Conservation (phyloP, 2,329 filamentous ascomycete species). For the Ophiostoma australiae region DNA sequence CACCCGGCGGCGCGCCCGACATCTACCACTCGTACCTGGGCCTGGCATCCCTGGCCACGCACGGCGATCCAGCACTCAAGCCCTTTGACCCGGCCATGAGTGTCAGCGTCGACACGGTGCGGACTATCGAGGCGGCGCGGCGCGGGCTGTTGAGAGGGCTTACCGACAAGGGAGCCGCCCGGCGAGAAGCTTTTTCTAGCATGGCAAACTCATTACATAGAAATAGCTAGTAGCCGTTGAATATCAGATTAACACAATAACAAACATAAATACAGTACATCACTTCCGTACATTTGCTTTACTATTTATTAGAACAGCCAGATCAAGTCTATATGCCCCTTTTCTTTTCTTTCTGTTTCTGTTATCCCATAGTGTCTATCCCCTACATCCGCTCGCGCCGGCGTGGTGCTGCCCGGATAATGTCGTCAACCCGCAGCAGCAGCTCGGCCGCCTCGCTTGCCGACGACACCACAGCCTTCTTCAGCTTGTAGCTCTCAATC, state of each 20-base stretch:
- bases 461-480: slow-evolving; percentile 94
- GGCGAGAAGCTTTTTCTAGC: slow-evolving; percentile 15
- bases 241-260: neutral
- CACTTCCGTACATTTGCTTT: neutral
- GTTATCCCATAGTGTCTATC: neutral
- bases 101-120: slow-evolving; percentile 58
- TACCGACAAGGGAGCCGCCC: neutral
- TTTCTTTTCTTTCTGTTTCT: slow-evolving; percentile 13
- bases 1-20: slow-evolving; percentile 63
- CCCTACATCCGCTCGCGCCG: slow-evolving; percentile 58
- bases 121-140: slow-evolving; percentile 47
- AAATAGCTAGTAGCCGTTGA: neutral
- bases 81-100: slow-evolving; percentile 71
- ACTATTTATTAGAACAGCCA: slow-evolving; percentile 6
- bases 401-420: slow-evolving; percentile 88
- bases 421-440: slow-evolving; percentile 91
- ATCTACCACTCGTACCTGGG: slow-evolving; percentile 88
- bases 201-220: neutral
- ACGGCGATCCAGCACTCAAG: slow-evolving; percentile 65
- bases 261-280: neutral
- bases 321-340: slow-evolving; percentile 2
- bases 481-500: slow-evolving; percentile 97
- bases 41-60: slow-evolving; percentile 69
- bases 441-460: slow-evolving; percentile 95
- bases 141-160: slow-evolving; percentile 33